Conservation (phyloP, 2,329 filamentous ascomycete genomes). For the Hypoxylon sp. region DNA sequence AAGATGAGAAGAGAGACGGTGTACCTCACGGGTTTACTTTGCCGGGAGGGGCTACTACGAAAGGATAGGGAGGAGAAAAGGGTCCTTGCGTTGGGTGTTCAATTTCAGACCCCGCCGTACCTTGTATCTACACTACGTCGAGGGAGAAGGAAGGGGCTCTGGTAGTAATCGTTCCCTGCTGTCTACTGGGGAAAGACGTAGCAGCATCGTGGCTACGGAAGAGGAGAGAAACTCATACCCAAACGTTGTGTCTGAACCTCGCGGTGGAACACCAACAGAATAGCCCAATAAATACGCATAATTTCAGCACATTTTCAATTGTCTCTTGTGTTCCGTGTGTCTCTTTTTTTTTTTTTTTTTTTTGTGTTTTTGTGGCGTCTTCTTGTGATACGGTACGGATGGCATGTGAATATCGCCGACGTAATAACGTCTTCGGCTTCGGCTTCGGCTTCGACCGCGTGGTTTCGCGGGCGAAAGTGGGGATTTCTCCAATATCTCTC, state of each 20-base stretch:
- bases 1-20: not conserved
- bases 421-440: conserved; percentile 4
- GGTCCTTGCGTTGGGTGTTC: conserved; percentile 23
- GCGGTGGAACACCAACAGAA: not conserved
- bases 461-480: conserved; percentile 33
- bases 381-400: not conserved
- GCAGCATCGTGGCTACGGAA: not conserved
- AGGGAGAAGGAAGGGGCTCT: not conserved
- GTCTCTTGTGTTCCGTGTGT: not conserved
- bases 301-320: not conserved
- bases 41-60: not conserved
- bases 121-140: not conserved
- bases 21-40: not conserved
- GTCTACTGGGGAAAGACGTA: not conserved
- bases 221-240: not conserved
- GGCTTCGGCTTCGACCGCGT: conserved; percentile 5
- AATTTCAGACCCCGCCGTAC: conserved; percentile 1
- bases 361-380: not conserved
- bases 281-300: conserved; percentile 1
- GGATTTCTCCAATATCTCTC: conserved; percentile 4
- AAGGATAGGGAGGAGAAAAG: conserved; percentile 4
- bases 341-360: not conserved
- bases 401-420: not conserved
- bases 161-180: not conserved
- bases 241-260: not conserved